Evolutionary conservation across 768 basidiomycete species (phyloP).

Genomic region (Xerocomus spinulosus): DNA sequence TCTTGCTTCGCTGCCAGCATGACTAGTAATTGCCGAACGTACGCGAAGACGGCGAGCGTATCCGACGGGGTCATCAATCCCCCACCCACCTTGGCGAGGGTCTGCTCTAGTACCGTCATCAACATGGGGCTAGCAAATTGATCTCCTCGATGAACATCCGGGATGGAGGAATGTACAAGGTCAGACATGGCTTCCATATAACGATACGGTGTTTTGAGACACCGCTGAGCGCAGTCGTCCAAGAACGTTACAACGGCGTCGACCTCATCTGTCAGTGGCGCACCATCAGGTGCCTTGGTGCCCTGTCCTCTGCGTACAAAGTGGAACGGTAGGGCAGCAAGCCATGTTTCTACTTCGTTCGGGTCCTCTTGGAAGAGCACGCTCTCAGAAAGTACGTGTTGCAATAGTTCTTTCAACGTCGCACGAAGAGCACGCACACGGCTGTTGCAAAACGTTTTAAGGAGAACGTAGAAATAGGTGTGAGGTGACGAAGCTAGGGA

Average conservation of each 20-base stretch:
- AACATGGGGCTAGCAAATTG: constrained; percentile 67
- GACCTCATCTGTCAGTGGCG: constrained; percentile 51
- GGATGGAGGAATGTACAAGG: constrained; percentile 22
- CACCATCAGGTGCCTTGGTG: constrained; percentile 48
- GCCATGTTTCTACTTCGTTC: constrained; percentile 70
- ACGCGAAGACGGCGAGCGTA: constrained; percentile 57
- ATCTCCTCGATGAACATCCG: constrained; percentile 22
- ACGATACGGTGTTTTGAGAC: constrained; percentile 75
- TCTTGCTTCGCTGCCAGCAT: constrained; percentile 53
- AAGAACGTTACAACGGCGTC: constrained; percentile 61
- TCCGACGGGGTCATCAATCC: constrained; percentile 55
- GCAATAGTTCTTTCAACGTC: constrained; percentile 50
- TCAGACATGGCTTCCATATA: constrained; percentile 72
- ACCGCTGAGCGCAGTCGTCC: constrained; percentile 83
- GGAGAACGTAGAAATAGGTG: constrained; percentile 68
- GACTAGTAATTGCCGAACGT: constrained; percentile 58
- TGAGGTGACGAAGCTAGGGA: constrained; percentile 43
- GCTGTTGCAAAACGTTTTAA: constrained; percentile 56
- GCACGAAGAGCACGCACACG: constrained; percentile 49
- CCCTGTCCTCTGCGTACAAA: constrained; percentile 30
- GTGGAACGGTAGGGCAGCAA: constrained; percentile 53
- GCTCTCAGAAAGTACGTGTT: constrained; percentile 61
- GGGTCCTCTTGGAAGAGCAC: constrained; percentile 78
- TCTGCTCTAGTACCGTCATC: constrained; percentile 76
- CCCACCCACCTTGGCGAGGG: constrained; percentile 60